A percentile compares a stretch with the other conserved stretches of the same genome.
These are phyloP conservation scores for Triticum timopheevii DNA, from an alignment of 176 grass and related monocot genomes.

Conservation along the genomic window DNA sequence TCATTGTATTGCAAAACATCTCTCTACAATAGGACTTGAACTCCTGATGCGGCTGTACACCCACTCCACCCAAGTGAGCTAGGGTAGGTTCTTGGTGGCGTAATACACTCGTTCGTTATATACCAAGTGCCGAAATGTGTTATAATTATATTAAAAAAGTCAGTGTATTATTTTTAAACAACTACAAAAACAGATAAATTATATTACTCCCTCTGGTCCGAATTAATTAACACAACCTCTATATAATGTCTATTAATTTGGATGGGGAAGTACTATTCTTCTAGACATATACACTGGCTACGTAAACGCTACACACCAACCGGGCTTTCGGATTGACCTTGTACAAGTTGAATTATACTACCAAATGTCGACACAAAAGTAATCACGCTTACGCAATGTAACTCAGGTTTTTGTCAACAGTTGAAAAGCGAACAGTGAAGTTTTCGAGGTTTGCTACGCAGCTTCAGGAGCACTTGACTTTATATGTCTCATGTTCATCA, in stretches of 20 bases:
- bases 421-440: not conserved
- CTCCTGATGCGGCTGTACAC: not conserved
- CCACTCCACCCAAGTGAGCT: not conserved
- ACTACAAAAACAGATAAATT: not conserved
- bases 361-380: not conserved
- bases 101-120: not conserved
- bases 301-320: not conserved
- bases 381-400: not conserved
- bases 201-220: too few species aligned
- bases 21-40: not conserved
- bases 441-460: not conserved
- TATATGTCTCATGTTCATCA: not conserved
- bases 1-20: too few species aligned
- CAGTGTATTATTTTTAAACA: not conserved
- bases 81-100: not conserved
- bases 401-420: not conserved
- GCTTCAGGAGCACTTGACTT: not conserved
- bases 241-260: too few species aligned
- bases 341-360: not conserved
- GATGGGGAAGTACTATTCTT: not conserved
- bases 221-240: too few species aligned
- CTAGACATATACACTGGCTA: not conserved
- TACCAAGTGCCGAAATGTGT: not conserved
- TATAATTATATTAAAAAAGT: not conserved
- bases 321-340: constrained; percentile 28